A percentile compares a stretch with the other conserved stretches of the same genome.
phyloP scores from a whole-genome alignment of 1,284 basidiomycete species.

The Leucoagaricus sp. region DNA sequence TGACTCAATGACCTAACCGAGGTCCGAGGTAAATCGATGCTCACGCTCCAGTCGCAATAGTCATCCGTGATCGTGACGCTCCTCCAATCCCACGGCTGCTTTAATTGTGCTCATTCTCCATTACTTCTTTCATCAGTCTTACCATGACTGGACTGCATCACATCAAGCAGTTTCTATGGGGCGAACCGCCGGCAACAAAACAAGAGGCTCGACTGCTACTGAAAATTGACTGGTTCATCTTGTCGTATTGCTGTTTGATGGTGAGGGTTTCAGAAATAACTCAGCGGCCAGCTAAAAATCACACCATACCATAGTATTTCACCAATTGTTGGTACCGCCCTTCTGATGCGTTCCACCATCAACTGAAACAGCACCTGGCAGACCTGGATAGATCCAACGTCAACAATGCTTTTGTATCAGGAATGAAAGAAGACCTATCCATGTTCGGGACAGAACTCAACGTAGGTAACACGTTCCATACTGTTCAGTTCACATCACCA shows the following conservation, averaged over 20 bases:
- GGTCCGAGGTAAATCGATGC: not conserved
- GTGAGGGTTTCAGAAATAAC: slow-evolving; percentile 32
- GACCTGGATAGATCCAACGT: slow-evolving; percentile 70
- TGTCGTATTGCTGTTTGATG: slow-evolving; percentile 72
- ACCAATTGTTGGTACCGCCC: slow-evolving; percentile 52
- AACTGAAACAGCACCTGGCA: slow-evolving; percentile 23
- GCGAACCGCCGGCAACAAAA: slow-evolving; percentile 33
- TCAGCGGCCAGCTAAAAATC: slow-evolving; percentile 6
- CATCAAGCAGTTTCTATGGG: slow-evolving; percentile 26
- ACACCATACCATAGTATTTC: slow-evolving; percentile 49
- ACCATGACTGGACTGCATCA: slow-evolving; percentile 11
- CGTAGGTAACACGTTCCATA: slow-evolving; percentile 32
- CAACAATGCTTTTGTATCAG: slow-evolving; percentile 75
- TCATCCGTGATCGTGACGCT: not conserved
- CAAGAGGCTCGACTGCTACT: slow-evolving; percentile 50
- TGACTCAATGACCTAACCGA: no score
- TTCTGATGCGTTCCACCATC: slow-evolving; percentile 9
- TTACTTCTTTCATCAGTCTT: slow-evolving; percentile 1
- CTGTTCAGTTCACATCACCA: slow-evolving; percentile 12
- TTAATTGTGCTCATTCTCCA: not conserved
- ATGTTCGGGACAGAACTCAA: slow-evolving; percentile 76
- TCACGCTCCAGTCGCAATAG: not conserved
- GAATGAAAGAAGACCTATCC: slow-evolving; percentile 78
- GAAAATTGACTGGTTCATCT: slow-evolving; percentile 67
- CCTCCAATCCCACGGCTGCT: slow-evolving; percentile 4